These are phyloP conservation scores for Magnaporthiopsis rhizophila DNA, from an alignment of 2,329 filamentous ascomycete species.

Conservation along the genomic window DNA sequence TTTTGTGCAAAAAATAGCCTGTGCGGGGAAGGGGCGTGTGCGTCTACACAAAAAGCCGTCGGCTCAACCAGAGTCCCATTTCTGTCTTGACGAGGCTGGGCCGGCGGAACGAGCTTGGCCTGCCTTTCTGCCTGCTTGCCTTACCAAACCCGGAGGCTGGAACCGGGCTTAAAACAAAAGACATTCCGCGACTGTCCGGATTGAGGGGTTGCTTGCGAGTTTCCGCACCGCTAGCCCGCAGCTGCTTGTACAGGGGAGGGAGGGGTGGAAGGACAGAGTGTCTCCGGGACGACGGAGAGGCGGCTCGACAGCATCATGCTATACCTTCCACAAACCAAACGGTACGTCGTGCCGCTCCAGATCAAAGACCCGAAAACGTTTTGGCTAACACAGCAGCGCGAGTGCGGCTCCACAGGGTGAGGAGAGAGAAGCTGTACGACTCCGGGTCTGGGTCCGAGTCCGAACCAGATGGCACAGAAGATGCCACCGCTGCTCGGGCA, in stretches of 20 bases:
- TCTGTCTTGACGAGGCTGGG: too few relatives aligned
- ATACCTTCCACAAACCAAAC: constrained; percentile 43
- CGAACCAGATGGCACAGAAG: constrained; percentile 13
- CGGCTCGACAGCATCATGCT: constrained; percentile 31
- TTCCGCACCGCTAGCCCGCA: too few relatives aligned
- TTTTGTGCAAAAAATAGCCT: not conserved
- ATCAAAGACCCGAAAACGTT: not conserved
- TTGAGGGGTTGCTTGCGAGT: too few relatives aligned
- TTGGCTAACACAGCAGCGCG: constrained; percentile 9
- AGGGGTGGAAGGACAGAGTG: too few relatives aligned
- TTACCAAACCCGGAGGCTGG: not conserved
- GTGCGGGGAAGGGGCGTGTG: not conserved
- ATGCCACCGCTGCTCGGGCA: constrained; percentile 33
- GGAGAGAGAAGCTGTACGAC: constrained; percentile 43
- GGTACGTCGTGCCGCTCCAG: constrained; percentile 27
- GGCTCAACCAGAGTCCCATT: too few relatives aligned
- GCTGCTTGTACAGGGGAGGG: too few relatives aligned
- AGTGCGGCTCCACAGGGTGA: constrained; percentile 32
- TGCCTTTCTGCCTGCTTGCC: not conserved
- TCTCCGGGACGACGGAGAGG: too few relatives aligned
- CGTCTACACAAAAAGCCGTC: not conserved
- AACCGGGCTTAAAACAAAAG: not conserved
- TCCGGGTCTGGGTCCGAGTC: constrained; percentile 26
- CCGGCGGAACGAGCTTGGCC: too few relatives aligned
- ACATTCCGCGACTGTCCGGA: not conserved